These are phyloP conservation scores for Lasiodiplodia sp. DNA, from an alignment of 2,329 filamentous ascomycete genomes.

Conservation along the genomic window DNA sequence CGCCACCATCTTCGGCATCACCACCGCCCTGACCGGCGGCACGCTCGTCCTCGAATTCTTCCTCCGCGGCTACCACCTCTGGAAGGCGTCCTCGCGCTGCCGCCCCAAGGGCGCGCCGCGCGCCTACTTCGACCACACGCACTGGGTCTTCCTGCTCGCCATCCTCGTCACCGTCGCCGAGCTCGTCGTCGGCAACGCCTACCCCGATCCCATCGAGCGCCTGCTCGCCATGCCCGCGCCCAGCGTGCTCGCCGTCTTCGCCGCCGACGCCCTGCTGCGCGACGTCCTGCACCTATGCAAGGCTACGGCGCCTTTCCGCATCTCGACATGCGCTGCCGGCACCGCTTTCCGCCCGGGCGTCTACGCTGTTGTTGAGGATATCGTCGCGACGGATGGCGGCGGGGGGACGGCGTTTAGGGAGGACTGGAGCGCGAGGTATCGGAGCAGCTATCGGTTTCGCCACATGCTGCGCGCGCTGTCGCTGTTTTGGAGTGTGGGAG, in stretches of 20 bases:
- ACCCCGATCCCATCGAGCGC: not conserved
- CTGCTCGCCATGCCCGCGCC: constrained; percentile 5
- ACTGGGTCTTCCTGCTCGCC: not conserved
- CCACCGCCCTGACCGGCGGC: not conserved
- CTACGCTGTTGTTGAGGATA: not conserved
- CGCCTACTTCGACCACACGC: constrained; percentile 2
- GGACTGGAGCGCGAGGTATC: not conserved
- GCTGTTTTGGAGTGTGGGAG: constrained; percentile 15
- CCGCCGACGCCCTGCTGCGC: not conserved
- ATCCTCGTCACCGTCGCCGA: not conserved
- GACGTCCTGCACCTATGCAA: constrained; percentile 1
- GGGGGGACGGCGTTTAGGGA: not conserved
- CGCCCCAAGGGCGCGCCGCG: not conserved
- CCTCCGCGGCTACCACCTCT: not conserved
- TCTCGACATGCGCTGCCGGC: not conserved
- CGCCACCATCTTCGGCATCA: constrained; percentile 4
- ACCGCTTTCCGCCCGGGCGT: not conserved
- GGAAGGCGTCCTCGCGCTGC: not conserved
- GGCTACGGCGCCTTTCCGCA: not conserved
- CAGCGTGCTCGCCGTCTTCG: not conserved
- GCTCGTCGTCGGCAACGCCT: constrained; percentile 6
- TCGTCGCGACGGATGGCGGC: not conserved
- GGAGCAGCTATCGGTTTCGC: not conserved
- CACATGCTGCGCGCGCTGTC: constrained; percentile 5
- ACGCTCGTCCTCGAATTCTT: constrained; percentile 7